Percentiles rank a stretch among this genome's conserved stretches.
phyloP scores from a whole-genome alignment of 331 rosid species.

The Rosa hybrid region DNA sequence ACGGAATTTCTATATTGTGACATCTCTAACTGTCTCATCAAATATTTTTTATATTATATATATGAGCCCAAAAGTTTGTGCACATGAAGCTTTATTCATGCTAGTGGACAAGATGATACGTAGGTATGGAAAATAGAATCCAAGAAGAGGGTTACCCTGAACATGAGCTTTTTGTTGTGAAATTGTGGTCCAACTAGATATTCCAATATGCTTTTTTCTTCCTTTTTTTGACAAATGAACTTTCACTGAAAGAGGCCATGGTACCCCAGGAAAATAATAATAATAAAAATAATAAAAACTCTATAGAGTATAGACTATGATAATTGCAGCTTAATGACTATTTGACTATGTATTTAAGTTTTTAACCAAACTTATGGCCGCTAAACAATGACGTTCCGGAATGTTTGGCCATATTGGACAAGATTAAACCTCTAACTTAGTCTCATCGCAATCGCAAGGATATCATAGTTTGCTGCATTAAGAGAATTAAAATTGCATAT shows the following conservation, averaged over 20 bases:
- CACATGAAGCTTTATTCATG: neutral
- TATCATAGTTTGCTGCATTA: neutral
- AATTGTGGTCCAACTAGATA: neutral
- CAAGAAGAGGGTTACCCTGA: neutral
- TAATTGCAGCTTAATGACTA: neutral
- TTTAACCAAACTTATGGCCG: neutral
- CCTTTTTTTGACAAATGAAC: neutral
- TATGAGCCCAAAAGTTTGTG: neutral
- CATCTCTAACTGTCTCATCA: neutral
- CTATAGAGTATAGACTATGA: too few relatives aligned
- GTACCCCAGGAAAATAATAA: too few relatives aligned
- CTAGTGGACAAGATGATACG: neutral
- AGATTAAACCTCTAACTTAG: too few relatives aligned
- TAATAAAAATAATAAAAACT: neutral
- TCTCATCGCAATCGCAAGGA: neutral
- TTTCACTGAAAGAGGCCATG: neutral
- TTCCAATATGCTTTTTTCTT: neutral
- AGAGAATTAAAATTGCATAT: neutral
- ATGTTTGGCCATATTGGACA: too few relatives aligned
- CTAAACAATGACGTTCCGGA: too few relatives aligned
- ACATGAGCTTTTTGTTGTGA: neutral
- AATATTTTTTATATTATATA: too few relatives aligned
- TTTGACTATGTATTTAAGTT: neutral
- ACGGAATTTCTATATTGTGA: too few relatives aligned
- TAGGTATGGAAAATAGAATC: neutral